These are phyloP conservation scores for Zymoseptoria brevis DNA, from an alignment of 2,329 filamentous ascomycete species.

Conservation along the genomic window DNA sequence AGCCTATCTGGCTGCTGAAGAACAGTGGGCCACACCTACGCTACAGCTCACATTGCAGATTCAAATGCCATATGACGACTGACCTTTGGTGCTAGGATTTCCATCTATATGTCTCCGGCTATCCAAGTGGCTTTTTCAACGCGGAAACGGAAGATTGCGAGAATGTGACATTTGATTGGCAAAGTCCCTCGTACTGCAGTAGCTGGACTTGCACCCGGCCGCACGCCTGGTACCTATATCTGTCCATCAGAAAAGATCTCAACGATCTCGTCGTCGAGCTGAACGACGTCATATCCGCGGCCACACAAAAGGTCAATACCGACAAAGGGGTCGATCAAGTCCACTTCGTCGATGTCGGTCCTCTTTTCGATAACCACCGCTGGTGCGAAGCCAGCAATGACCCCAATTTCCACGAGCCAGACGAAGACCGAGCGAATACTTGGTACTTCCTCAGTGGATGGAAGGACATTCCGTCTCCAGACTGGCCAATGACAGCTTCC, in stretches of 20 bases:
- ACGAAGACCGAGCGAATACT: neutral
- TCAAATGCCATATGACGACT: no score
- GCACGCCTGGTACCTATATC: neutral
- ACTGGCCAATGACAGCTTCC: no score
- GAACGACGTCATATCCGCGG: neutral
- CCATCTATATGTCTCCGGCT: no score
- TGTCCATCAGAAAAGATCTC: neutral
- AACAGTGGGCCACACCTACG: no score
- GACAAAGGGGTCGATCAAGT: neutral
- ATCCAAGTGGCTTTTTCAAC: no score
- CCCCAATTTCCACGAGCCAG: neutral
- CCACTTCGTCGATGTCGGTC: neutral
- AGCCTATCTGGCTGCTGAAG: no score
- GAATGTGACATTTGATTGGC: neutral
- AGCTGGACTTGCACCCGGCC: neutral
- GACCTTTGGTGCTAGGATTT: no score
- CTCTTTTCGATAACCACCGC: neutral
- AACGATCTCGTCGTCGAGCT: constrained; percentile 1
- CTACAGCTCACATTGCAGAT: no score
- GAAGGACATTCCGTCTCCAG: neutral
- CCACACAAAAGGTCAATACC: neutral
- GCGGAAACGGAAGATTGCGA: neutral
- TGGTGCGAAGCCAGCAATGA: neutral
- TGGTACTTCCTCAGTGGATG: constrained; percentile 2
- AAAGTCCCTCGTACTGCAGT: neutral